Conservation (phyloP, 352 stramenopile species). For the Pythium dissotocum region DNA sequence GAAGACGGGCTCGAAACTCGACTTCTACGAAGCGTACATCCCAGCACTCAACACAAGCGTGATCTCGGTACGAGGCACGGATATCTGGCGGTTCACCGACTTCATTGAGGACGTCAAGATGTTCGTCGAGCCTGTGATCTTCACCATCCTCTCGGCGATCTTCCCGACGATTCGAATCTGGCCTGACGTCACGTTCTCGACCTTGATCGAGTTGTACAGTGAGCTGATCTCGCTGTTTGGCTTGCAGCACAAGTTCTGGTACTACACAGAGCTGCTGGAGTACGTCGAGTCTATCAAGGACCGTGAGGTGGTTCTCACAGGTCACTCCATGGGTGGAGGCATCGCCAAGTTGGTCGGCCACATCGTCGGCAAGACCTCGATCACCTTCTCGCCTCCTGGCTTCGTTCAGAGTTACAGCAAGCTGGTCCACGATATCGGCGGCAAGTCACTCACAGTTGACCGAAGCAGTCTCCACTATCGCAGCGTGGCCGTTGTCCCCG, state of each 20-base stretch:
- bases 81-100: constrained; percentile 89
- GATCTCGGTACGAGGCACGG: constrained; percentile 86
- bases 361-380: constrained; percentile 69
- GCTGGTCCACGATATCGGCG: constrained; percentile 80
- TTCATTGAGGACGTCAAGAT: constrained; percentile 93
- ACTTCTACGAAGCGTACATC: constrained; percentile 85
- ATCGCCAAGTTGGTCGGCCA: constrained; percentile 85
- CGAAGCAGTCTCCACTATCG: constrained; percentile 75
- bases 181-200: constrained; percentile 88
- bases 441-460: constrained; percentile 69
- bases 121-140: constrained; percentile 89
- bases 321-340: constrained; percentile 87
- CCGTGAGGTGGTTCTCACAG: constrained; percentile 82
- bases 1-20: constrained; percentile 80
- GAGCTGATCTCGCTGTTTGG: constrained; percentile 87
- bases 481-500: constrained; percentile 84
- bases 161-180: constrained; percentile 93
- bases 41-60: constrained; percentile 81
- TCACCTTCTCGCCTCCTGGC: constrained; percentile 86
- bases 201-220: constrained; percentile 84
- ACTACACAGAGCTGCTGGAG: constrained; percentile 85
- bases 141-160: constrained; percentile 84
- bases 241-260: constrained; percentile 87
- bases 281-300: constrained; percentile 81
- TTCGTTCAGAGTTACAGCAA: constrained; percentile 91